A percentile compares a stretch with the other conserved stretches of the same genome.
Conservation (phyloP, 306 rosid species). For the Glycine soja region DNA sequence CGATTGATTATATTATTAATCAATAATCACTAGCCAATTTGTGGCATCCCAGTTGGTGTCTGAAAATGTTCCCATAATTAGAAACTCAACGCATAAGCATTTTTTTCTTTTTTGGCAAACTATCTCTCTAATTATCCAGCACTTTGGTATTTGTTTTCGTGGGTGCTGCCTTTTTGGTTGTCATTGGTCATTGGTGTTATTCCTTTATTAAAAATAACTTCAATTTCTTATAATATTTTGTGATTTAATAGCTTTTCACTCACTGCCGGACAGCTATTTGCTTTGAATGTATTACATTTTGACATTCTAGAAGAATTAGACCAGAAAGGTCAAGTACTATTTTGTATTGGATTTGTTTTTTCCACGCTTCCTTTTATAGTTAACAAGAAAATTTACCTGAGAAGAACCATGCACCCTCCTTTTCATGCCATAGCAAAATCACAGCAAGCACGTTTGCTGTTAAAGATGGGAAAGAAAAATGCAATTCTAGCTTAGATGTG, state of each 20-base stretch:
- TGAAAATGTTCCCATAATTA: background rate
- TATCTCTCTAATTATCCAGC: background rate
- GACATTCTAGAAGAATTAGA: constrained; percentile 55
- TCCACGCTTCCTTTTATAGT: background rate
- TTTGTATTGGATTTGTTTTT: background rate
- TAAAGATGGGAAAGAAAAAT: constrained; percentile 23
- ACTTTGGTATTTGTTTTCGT: background rate
- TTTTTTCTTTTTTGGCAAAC: background rate
- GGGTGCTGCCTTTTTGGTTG: background rate
- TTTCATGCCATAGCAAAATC: constrained; percentile 7
- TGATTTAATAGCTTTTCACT: background rate
- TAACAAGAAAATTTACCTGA: constrained; percentile 6
- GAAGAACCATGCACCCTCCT: background rate
- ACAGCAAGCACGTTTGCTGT: background rate
- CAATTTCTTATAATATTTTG: constrained; percentile 5
- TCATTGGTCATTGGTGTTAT: background rate
- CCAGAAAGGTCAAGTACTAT: constrained; percentile 25
- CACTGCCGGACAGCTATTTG: constrained; percentile 53
- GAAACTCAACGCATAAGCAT: too few relatives aligned
- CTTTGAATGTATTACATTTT: background rate
- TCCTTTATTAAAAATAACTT: background rate
- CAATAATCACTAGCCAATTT: background rate
- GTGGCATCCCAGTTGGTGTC: background rate
- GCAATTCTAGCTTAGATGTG: constrained; percentile 21
- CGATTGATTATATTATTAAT: too few relatives aligned